Conservation (phyloP, 352 stramenopile species). For the Pythium rishiriense region DNA sequence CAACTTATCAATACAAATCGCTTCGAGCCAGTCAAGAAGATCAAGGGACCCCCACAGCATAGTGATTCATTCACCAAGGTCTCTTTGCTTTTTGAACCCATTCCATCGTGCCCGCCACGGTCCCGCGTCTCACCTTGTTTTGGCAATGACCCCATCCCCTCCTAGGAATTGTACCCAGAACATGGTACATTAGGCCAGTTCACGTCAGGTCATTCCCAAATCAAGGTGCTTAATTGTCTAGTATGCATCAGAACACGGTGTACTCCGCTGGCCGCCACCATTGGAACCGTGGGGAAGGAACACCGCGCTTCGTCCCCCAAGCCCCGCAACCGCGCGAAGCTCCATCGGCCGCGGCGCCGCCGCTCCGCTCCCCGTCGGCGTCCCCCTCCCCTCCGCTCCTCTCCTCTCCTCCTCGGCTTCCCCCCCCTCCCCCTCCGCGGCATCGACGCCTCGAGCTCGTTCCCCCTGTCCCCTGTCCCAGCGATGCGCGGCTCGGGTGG, state of each 20-base stretch:
- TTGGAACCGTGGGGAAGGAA: conserved; percentile 23
- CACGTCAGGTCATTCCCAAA: conserved; percentile 1
- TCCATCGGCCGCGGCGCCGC: too few relatives aligned
- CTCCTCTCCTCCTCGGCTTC: too few relatives aligned
- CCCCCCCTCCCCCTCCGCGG: too few relatives aligned
- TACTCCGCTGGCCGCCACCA: neutral
- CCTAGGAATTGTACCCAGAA: conserved; percentile 10
- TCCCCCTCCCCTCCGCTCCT: too few relatives aligned
- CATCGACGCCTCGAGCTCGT: too few relatives aligned
- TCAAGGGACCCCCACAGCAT: too few relatives aligned
- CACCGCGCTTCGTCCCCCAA: neutral
- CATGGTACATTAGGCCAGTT: conserved; percentile 15
- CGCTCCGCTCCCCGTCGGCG: too few relatives aligned
- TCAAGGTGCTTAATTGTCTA: neutral
- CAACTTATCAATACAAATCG: neutral
- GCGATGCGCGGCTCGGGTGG: neutral
- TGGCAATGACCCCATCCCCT: neutral
- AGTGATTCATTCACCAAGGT: too few relatives aligned
- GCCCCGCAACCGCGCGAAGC: neutral
- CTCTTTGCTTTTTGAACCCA: conserved; percentile 4
- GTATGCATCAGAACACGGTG: conserved; percentile 27
- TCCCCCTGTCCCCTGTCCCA: neutral
- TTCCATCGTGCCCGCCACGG: too few relatives aligned
- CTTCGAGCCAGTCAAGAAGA: too few relatives aligned
- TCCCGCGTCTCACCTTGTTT: conserved; percentile 6